Conservation (phyloP, 1,139 yeast species). For the Hansenula anomala region DNA sequence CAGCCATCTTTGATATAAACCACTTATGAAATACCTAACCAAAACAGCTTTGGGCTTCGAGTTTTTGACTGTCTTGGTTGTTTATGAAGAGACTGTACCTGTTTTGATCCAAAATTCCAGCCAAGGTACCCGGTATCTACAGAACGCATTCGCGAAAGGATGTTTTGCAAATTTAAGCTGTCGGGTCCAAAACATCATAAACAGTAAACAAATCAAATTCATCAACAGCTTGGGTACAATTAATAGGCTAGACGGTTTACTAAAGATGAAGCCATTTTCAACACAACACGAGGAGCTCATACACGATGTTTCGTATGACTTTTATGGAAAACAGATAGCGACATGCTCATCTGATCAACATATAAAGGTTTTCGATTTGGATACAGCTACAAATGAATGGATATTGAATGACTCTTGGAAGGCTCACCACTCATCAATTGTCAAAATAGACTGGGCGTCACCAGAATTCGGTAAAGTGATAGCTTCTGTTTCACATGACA, state of each 20-base stretch:
- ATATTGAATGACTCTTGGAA: slow-evolving; percentile 82
- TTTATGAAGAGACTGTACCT: no score
- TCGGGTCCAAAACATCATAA: no score
- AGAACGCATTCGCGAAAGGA: not conserved
- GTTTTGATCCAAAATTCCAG: no score
- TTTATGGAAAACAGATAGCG: slow-evolving; percentile 85
- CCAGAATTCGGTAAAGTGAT: slow-evolving; percentile 88
- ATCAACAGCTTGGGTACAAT: no score
- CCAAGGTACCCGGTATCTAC: not conserved
- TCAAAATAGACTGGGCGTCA: slow-evolving; percentile 85
- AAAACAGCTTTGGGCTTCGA: not conserved
- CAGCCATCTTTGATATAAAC: not conserved
- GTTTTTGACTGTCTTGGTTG: no score
- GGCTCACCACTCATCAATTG: slow-evolving; percentile 89
- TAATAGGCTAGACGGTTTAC: not conserved
- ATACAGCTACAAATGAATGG: slow-evolving; percentile 59
- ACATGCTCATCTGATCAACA: slow-evolving; percentile 93
- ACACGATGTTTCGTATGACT: slow-evolving; percentile 85
- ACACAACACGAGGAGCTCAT: slow-evolving; percentile 91
- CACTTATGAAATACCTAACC: not conserved
- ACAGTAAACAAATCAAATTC: no score
- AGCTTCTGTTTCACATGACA: slow-evolving; percentile 86
- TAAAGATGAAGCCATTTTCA: slow-evolving; percentile 56
- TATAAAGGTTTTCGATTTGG: slow-evolving; percentile 78
- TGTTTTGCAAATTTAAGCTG: no score